A percentile compares a stretch with the other conserved stretches of the same genome.
Conservation (phyloP, 495 filamentous ascomycete genomes). For the Extremus antarcticus region DNA sequence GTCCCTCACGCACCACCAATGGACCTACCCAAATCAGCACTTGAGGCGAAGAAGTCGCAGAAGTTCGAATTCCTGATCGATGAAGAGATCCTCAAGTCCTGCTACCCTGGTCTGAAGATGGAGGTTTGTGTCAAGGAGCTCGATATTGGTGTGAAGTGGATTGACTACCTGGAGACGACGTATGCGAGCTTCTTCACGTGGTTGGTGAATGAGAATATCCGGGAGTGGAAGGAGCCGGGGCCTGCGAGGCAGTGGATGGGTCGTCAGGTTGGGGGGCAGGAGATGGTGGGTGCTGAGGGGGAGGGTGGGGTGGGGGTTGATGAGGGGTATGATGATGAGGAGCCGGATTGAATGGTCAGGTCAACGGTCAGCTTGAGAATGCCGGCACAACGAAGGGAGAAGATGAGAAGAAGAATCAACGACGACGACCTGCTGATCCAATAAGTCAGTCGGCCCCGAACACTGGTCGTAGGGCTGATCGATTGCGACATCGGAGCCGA, state of each 20-base stretch:
- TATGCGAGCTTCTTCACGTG: conserved; percentile 47
- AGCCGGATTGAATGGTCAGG: conserved; percentile 2
- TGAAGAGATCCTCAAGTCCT: conserved; percentile 46
- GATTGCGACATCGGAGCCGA: too few species aligned
- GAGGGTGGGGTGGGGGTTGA: not conserved
- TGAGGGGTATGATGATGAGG: not conserved
- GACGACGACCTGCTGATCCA: too few species aligned
- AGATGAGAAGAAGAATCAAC: too few species aligned
- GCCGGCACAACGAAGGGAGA: too few species aligned
- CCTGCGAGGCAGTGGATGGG: conserved; percentile 14
- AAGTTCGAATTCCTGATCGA: conserved; percentile 59
- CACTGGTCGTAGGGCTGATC: too few species aligned
- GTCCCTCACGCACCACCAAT: conserved; percentile 19
- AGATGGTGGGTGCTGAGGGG: conserved; percentile 3
- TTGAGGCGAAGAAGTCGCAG: conserved; percentile 16
- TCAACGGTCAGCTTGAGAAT: too few species aligned
- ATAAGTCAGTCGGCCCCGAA: too few species aligned
- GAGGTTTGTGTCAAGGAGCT: conserved; percentile 50
- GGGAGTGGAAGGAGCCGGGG: conserved; percentile 48
- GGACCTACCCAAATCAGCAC: conserved; percentile 22
- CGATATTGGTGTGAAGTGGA: conserved; percentile 33
- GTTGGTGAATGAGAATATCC: conserved; percentile 63
- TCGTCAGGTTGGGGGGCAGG: conserved; percentile 4
- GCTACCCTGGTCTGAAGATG: conserved; percentile 70
- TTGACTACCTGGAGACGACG: conserved; percentile 44